Percentiles rank a stretch among this genome's conserved stretches.
These are phyloP conservation scores for Talaromyces thailandensis DNA, from an alignment of 495 filamentous ascomycete genomes.

Conservation along the genomic window DNA sequence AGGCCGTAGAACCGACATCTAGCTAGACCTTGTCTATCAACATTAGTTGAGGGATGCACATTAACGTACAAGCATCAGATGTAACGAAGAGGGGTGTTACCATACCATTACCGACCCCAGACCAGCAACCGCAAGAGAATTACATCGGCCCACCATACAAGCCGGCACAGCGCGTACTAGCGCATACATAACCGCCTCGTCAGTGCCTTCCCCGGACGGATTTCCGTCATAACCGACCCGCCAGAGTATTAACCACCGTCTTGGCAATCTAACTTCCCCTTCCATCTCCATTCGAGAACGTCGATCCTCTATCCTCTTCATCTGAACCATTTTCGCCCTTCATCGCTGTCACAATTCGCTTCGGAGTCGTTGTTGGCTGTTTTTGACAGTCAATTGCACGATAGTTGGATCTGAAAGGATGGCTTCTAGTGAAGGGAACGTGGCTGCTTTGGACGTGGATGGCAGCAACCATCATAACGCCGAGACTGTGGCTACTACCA, in stretches of 20 bases:
- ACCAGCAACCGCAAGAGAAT: neutral
- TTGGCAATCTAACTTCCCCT: neutral
- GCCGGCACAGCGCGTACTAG: neutral
- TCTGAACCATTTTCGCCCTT: neutral
- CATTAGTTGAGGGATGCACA: too few species aligned
- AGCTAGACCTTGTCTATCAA: neutral
- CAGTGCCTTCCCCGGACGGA: neutral
- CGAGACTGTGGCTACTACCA: neutral
- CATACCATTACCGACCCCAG: neutral
- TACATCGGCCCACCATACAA: neutral
- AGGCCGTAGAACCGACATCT: neutral
- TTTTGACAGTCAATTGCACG: neutral
- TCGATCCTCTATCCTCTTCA: neutral
- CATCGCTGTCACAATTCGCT: neutral
- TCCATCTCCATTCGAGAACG: neutral
- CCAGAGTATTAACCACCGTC: neutral
- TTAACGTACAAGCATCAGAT: too few species aligned
- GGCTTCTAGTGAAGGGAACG: neutral
- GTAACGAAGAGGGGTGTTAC: neutral
- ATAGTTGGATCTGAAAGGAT: neutral
- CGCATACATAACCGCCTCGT: neutral
- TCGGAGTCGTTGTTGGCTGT: neutral
- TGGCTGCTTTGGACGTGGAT: constrained; percentile 2
- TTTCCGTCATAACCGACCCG: neutral
- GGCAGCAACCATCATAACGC: neutral